Conservation (phyloP, 2,329 filamentous ascomycete species). For the Pseudocercospora musae region DNA sequence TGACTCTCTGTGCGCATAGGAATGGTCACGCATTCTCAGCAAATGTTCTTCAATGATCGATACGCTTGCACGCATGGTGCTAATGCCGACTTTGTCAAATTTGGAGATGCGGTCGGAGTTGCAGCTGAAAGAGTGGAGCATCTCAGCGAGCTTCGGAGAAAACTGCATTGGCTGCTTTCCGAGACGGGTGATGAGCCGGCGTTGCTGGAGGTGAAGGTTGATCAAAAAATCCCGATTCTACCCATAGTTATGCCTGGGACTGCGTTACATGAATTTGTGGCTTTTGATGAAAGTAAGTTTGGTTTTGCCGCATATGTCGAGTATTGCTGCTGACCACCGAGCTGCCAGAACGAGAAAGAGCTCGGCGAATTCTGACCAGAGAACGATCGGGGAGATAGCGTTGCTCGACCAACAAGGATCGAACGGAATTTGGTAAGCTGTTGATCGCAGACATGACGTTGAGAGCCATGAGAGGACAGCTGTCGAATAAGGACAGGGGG, state of each 20-base stretch:
- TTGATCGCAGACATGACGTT: background rate
- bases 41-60: constrained; percentile 90
- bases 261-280: constrained; percentile 76
- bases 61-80: constrained; percentile 87
- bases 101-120: constrained; percentile 84
- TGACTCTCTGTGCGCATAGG: background rate
- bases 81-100: constrained; percentile 90
- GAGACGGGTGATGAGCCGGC: constrained; percentile 70
- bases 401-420: background rate
- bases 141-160: constrained; percentile 74
- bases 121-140: constrained; percentile 72
- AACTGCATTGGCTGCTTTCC: constrained; percentile 47
- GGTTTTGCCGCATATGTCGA: too few relatives aligned
- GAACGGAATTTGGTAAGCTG: background rate
- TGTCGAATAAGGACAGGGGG: background rate
- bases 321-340: background rate
- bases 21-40: constrained; percentile 98
- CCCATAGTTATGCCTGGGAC: constrained; percentile 91
- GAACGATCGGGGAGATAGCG: background rate
- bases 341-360: background rate
- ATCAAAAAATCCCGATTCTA: constrained; percentile 82
- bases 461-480: background rate
- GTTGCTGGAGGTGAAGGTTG: constrained; percentile 84
- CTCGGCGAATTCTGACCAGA: background rate
- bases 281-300: background rate